Conservation (phyloP, 306 rosid genomes). For the Hylodesmum podocarpum region DNA sequence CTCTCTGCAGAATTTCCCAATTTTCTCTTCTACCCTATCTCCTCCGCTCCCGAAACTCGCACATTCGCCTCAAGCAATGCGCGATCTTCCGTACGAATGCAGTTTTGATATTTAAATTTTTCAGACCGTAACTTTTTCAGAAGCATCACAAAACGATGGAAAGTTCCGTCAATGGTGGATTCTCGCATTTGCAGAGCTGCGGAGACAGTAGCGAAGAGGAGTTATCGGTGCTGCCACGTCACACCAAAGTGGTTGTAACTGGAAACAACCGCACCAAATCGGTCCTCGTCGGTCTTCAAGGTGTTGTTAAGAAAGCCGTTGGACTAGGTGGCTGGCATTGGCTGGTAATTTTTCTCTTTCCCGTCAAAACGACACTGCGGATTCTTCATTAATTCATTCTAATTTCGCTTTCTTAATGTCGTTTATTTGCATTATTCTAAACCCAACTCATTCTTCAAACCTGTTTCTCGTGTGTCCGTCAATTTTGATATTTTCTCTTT, state of each 20-base stretch:
- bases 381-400: neutral
- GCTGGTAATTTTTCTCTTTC: slow-evolving; percentile 71
- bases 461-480: slow-evolving; percentile 38
- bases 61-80: slow-evolving; percentile 45
- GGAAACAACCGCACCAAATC: slow-evolving; percentile 99
- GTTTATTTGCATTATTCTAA: slow-evolving; percentile 29
- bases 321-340: slow-evolving; percentile 99
- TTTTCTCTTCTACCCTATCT: slow-evolving; percentile 38
- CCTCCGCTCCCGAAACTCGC: slow-evolving; percentile 42
- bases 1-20: slow-evolving; percentile 52
- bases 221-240: slow-evolving; percentile 95
- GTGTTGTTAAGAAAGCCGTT: slow-evolving; percentile 97
- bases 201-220: slow-evolving; percentile 98
- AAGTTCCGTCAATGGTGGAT: slow-evolving; percentile 80
- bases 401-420: slow-evolving; percentile 16
- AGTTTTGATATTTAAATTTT: slow-evolving; percentile 38
- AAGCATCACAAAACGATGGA: slow-evolving; percentile 91
- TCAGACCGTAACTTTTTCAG: slow-evolving; percentile 1
- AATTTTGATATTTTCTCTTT: slow-evolving; percentile 24
- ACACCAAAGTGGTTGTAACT: slow-evolving; percentile 95
- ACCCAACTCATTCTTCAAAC: neutral
- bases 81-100: slow-evolving; percentile 58
- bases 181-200: slow-evolving; percentile 86
- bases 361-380: neutral
- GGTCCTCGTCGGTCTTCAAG: slow-evolving; percentile 94